Conservation (phyloP, 352 stramenopile genomes). For the Phytophthora megakarya region DNA sequence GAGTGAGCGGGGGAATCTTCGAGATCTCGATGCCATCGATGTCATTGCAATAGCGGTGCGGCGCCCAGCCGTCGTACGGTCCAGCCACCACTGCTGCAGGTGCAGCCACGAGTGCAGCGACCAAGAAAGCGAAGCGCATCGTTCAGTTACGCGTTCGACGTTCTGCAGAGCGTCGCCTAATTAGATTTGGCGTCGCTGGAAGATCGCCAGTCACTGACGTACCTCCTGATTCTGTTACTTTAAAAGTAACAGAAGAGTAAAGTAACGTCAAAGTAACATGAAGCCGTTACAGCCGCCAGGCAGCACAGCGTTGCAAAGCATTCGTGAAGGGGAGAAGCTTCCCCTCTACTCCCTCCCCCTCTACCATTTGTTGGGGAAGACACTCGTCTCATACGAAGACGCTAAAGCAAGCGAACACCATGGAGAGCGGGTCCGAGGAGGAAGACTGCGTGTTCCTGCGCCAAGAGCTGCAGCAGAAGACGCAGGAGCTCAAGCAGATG, state of each 20-base stretch:
- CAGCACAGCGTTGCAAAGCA: slow-evolving; percentile 1
- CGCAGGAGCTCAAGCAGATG: slow-evolving; percentile 66
- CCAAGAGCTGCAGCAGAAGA: slow-evolving; percentile 54
- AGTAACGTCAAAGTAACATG: slow-evolving; percentile 4
- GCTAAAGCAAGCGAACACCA: slow-evolving; percentile 4
- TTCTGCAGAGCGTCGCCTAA: slow-evolving; percentile 5
- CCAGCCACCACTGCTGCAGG: slow-evolving; percentile 27
- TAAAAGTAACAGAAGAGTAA: not conserved
- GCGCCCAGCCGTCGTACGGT: slow-evolving; percentile 77
- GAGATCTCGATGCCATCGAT: slow-evolving; percentile 62
- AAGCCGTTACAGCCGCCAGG: slow-evolving; percentile 6
- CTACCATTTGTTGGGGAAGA: slow-evolving; percentile 3
- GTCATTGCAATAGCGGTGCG: slow-evolving; percentile 83
- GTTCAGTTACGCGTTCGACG: slow-evolving; percentile 1
- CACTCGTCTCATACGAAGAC: slow-evolving; percentile 11
- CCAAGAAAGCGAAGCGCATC: slow-evolving; percentile 40
- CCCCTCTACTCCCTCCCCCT: slow-evolving; percentile 22
- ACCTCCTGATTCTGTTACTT: slow-evolving; percentile 7
- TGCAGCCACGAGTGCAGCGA: slow-evolving; percentile 22
- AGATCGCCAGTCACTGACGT: slow-evolving; percentile 26
- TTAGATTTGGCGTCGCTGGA: slow-evolving; percentile 18
- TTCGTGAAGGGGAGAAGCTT: slow-evolving; percentile 25
- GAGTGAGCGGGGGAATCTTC: slow-evolving; percentile 63
- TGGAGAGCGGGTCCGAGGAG: slow-evolving; percentile 43
- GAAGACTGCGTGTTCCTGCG: slow-evolving; percentile 46